These are phyloP conservation scores for Hansenula anomala DNA, from an alignment of 1,139 yeast species.

Conservation along the genomic window DNA sequence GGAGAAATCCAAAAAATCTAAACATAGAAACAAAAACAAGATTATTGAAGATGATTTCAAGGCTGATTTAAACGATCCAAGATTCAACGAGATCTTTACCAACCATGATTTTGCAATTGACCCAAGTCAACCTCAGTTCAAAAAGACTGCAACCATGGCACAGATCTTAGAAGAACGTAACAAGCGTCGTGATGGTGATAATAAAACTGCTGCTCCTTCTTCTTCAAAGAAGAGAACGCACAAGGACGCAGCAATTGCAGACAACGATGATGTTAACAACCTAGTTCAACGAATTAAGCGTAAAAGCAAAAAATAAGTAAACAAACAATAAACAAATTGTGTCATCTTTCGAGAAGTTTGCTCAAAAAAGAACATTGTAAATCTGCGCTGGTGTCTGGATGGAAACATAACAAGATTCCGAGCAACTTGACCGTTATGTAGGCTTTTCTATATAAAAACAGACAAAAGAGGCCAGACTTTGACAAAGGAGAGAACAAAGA, in stretches of 20 bases:
- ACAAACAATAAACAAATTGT: not conserved
- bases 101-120: conserved; percentile 90
- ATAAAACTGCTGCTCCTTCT: conserved; percentile 3
- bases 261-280: conserved; percentile 19
- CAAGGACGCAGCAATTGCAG: conserved; percentile 2
- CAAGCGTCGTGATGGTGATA: conserved; percentile 37
- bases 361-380: too few relatives aligned
- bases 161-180: conserved; percentile 72
- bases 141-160: conserved; percentile 84
- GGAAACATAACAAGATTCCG: too few relatives aligned
- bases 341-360: not conserved
- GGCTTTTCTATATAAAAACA: too few relatives aligned
- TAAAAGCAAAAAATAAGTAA: conserved; percentile 21
- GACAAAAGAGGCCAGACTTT: too few relatives aligned
- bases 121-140: conserved; percentile 84
- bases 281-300: conserved; percentile 37
- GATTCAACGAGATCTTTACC: conserved; percentile 86
- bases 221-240: conserved; percentile 1
- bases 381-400: too few relatives aligned
- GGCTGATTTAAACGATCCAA: conserved; percentile 70
- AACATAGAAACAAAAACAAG: conserved; percentile 47
- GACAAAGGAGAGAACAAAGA: too few relatives aligned
- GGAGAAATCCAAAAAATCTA: conserved; percentile 42
- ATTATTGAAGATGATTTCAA: conserved; percentile 58
- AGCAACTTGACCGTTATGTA: too few relatives aligned